phyloP scores from a whole-genome alignment of 2,329 filamentous ascomycete genomes.

The Trichoderma sp. region DNA sequence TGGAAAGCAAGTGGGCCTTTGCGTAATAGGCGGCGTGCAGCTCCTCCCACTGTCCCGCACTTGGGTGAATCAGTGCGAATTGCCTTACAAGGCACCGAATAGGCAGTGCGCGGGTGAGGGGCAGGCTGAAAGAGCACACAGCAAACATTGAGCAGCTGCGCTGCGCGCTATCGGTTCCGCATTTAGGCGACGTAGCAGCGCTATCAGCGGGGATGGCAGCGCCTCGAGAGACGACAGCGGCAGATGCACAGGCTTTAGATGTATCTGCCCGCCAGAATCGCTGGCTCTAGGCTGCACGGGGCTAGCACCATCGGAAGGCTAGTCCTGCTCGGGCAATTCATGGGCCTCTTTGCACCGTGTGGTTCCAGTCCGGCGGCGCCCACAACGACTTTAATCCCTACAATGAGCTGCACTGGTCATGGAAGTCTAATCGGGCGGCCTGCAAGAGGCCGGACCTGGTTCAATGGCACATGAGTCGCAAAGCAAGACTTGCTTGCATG shows the following conservation, averaged over 20 bases:
- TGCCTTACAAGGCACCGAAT: slow-evolving; percentile 7
- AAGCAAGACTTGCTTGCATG: slow-evolving; percentile 4
- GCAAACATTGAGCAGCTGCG: not conserved
- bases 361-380: slow-evolving; percentile 16
- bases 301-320: not conserved
- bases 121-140: slow-evolving; percentile 16
- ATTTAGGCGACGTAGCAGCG: not conserved
- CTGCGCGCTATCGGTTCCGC: not conserved
- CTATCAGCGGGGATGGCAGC: slow-evolving; percentile 14
- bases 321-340: slow-evolving; percentile 1
- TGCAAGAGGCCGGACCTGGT: not conserved
- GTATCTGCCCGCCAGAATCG: not conserved
- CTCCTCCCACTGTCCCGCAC: slow-evolving; percentile 30
- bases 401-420: not conserved
- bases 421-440: not conserved
- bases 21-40: slow-evolving; percentile 42
- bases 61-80: slow-evolving; percentile 25
- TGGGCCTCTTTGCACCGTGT: slow-evolving; percentile 17
- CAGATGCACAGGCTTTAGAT: slow-evolving; percentile 19
- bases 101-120: slow-evolving; percentile 19
- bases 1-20: slow-evolving; percentile 44
- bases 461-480: not conserved
- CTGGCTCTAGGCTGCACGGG: not conserved
- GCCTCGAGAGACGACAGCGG: slow-evolving; percentile 14
- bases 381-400: not conserved